A percentile compares a stretch with the other conserved stretches of the same genome.
phyloP scores from a whole-genome alignment of 192 early-diverging fungal species.

The Coemansia sp. region DNA sequence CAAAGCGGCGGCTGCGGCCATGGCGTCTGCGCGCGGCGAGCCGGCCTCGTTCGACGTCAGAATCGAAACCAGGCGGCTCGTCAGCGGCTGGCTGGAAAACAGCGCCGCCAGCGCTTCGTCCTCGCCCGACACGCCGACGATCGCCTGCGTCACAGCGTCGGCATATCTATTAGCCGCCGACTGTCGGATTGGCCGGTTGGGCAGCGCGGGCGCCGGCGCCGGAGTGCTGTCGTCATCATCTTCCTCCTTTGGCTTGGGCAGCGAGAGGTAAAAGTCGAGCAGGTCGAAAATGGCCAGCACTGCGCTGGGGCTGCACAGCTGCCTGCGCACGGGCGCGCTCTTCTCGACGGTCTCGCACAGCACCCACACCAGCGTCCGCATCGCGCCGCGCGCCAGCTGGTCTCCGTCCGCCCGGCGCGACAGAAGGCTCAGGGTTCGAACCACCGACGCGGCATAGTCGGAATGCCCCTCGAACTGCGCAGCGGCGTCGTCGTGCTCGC shows the following conservation, averaged over 20 bases:
- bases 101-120: constrained; percentile 35
- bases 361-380: constrained; percentile 45
- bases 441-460: constrained; percentile 5
- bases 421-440: constrained; percentile 20
- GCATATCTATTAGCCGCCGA: constrained; percentile 19
- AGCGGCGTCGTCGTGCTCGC: constrained; percentile 25
- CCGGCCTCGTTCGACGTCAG: constrained; percentile 17
- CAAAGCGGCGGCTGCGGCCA: constrained; percentile 59
- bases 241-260: background rate
- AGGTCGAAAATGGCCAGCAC: constrained; percentile 33
- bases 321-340: constrained; percentile 22
- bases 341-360: constrained; percentile 45
- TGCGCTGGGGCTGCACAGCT: constrained; percentile 34
- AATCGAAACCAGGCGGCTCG: constrained; percentile 18
- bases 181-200: constrained; percentile 31
- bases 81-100: constrained; percentile 25
- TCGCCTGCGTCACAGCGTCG: constrained; percentile 43
- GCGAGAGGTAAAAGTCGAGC: constrained; percentile 24
- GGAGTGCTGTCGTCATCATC: background rate
- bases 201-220: constrained; percentile 15
- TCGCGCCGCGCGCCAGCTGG: constrained; percentile 16
- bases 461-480: constrained; percentile 23
- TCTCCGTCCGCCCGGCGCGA: background rate
- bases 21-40: constrained; percentile 7
- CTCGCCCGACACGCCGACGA: constrained; percentile 46